phyloP scores from a whole-genome alignment of 495 filamentous ascomycete species.

The Hypomontagnella submonticulosa region DNA sequence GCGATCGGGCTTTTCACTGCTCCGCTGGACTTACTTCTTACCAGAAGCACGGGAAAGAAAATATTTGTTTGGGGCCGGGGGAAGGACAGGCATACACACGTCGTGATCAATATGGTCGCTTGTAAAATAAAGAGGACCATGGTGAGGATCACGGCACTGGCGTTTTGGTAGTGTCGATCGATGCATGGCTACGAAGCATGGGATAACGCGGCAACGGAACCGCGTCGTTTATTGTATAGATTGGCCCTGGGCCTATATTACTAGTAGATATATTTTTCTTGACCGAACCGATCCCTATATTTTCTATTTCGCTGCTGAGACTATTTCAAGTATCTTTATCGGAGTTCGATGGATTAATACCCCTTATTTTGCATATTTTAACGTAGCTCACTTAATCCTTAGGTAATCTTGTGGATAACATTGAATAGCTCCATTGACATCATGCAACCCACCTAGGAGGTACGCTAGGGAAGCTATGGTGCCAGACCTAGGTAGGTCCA shows the following conservation, averaged over 20 bases:
- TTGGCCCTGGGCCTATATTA: constrained; percentile 30
- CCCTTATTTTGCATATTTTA: too few relatives aligned
- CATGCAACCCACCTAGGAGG: too few relatives aligned
- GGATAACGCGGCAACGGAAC: constrained; percentile 37
- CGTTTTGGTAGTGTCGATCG: constrained; percentile 47
- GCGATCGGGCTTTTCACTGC: constrained; percentile 11
- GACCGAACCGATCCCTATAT: constrained; percentile 2
- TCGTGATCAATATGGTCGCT: constrained; percentile 43
- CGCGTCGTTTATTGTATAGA: constrained; percentile 44
- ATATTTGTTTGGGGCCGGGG: constrained; percentile 20
- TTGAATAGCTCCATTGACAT: too few relatives aligned
- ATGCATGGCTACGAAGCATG: constrained; percentile 48
- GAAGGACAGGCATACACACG: constrained; percentile 15
- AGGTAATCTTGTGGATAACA: too few relatives aligned
- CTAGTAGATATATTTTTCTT: constrained; percentile 30
- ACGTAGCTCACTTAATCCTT: too few relatives aligned
- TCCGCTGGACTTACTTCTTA: constrained; percentile 12
- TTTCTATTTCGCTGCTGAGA: too few relatives aligned
- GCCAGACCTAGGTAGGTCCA: not conserved
- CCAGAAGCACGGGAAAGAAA: constrained; percentile 22
- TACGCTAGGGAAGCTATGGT: too few relatives aligned
- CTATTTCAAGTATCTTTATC: too few relatives aligned
- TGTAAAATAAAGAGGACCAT: constrained; percentile 46
- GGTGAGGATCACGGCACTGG: constrained; percentile 47
- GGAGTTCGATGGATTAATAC: too few relatives aligned